Evolutionary conservation across 2,329 filamentous ascomycete genomes (phyloP).

Genomic region (Myriosclerotinia curreyana): DNA sequence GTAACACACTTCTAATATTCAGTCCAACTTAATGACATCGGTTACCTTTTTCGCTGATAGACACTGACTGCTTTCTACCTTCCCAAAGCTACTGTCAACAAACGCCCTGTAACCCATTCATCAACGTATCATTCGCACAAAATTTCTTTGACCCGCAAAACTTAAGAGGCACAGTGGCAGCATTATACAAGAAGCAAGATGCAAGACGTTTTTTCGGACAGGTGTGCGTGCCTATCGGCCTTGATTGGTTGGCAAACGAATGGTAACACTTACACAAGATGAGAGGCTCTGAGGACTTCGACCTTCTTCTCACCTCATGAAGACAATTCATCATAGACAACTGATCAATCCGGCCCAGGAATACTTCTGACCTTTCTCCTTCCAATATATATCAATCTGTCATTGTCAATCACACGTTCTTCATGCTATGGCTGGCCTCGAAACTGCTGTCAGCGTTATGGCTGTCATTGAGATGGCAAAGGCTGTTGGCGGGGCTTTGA

Average conservation of each 20-base stretch:
- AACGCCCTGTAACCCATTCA: too few species aligned
- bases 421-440: constrained; percentile 25
- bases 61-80: too few species aligned
- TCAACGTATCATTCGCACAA: background rate
- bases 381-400: background rate
- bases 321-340: background rate
- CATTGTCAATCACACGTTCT: background rate
- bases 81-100: too few species aligned
- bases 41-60: too few species aligned
- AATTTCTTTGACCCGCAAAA: background rate
- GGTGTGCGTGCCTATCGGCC: too few species aligned
- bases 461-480: too few species aligned
- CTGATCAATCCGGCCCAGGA: background rate
- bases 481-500: background rate
- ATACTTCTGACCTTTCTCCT: background rate
- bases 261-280: too few species aligned
- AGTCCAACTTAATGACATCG: too few species aligned
- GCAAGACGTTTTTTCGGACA: background rate
- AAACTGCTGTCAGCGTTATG: constrained; percentile 23
- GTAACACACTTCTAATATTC: too few species aligned
- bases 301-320: background rate
- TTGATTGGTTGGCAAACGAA: background rate
- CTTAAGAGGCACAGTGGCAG: too few species aligned
- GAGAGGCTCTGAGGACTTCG: background rate
- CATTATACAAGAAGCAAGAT: background rate